Percentiles rank a stretch among this genome's conserved stretches.
Evolutionary conservation across 2,329 filamentous ascomycete genomes (phyloP).

Genomic region (Talaromyces rugulosus): DNA sequence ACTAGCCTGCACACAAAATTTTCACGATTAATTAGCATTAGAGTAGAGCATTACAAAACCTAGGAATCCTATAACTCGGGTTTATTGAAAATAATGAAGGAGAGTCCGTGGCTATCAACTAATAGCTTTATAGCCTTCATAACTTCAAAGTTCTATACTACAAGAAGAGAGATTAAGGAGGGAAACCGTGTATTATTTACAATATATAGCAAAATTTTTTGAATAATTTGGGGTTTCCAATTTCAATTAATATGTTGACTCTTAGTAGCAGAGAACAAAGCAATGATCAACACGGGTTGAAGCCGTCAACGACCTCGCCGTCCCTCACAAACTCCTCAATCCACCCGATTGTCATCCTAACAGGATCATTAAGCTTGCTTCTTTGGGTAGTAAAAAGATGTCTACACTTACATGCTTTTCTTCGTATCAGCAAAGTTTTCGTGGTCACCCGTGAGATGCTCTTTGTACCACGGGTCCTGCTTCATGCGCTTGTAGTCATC

Average conservation of each 20-base stretch:
- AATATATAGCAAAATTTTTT: too few species aligned
- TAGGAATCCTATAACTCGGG: too few species aligned
- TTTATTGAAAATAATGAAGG: too few species aligned
- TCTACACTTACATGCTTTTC: slow-evolving; percentile 27
- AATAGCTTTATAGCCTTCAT: too few species aligned
- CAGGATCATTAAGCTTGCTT: background rate
- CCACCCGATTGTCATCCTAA: slow-evolving; percentile 46
- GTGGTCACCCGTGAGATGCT: slow-evolving; percentile 43
- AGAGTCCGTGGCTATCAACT: too few species aligned
- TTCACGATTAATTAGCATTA: too few species aligned
- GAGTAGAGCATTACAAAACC: too few species aligned
- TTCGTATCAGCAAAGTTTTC: slow-evolving; percentile 50
- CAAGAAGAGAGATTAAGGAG: too few species aligned
- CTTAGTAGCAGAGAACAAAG: background rate
- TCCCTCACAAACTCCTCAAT: slow-evolving; percentile 40
- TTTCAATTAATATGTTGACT: background rate
- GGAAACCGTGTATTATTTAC: too few species aligned
- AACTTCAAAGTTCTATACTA: too few species aligned
- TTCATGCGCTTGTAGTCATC: slow-evolving; percentile 49
- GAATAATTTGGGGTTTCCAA: background rate
- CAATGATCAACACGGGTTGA: slow-evolving; percentile 4
- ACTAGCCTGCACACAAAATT: too few species aligned
- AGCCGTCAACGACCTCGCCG: slow-evolving; percentile 27
- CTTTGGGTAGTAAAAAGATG: background rate
- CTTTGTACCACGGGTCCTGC: slow-evolving; percentile 47